Evolutionary conservation across 1,284 basidiomycete genomes (phyloP), one percentile per base, ranked within the genome.

Genomic region (Boletellus deceptivus): DNA sequence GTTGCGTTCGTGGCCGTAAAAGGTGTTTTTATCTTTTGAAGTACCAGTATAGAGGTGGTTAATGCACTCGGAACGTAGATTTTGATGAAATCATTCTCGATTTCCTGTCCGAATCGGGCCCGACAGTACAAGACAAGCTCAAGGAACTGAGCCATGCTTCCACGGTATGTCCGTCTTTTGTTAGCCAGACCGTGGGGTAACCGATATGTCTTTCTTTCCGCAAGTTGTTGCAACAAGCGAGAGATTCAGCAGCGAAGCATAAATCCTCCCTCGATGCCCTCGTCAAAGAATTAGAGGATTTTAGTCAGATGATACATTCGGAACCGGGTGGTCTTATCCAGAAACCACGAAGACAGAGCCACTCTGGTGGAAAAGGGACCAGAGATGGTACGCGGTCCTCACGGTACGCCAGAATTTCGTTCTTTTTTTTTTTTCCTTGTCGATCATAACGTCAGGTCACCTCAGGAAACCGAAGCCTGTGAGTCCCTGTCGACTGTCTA

Each of bases 21-120:
- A 53, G 59, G 17, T 27, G 20, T 22, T 22, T 22, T 22, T 22
- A 22, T 22, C 4, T 22, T 22, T 22, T 22, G 20, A 22, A 22
- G 4, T 22, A 22, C 4, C 3, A 22, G 4, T 22, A 4, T 22
- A 22, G 20, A 22, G 20, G 13, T 1, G 5, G 43, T 16, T 3
- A 4, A 35, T 20, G n/a, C 4, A 3, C 0, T 17, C 20, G 41
- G 16, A 27, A 33, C 20, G 16, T 36, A 60, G 60, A 60, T 29
- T 63, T 60, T 46, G 56, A 50, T 14, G 60, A 60, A 20, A 18
- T 60, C 10, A 33, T 60, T 45, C 60, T 60, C 6, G 50, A 60
- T 37, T 60, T 60, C n/a, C n/a, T n/a, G n/a, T n/a, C n/a, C n/a
- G n/a, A n/a, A n/a, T n/a, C n/a, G n/a, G n/a, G n/a, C n/a, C n/a